Conservation (phyloP, 1,139 yeast genomes). For the Suhomyces panamericanus region DNA sequence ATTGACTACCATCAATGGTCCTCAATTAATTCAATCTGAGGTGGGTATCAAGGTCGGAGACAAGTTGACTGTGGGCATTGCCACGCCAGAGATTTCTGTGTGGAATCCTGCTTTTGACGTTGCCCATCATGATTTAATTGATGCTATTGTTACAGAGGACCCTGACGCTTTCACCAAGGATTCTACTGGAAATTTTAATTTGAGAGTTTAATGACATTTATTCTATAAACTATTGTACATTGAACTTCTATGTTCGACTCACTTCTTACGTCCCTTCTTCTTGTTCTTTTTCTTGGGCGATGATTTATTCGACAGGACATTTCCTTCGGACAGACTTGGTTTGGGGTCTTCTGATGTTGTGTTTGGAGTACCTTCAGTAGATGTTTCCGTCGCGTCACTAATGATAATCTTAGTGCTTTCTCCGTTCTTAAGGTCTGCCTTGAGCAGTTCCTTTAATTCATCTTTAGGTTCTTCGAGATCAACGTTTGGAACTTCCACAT, state of each 20-base stretch:
- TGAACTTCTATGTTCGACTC: neutral
- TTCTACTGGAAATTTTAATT: slow-evolving; percentile 44
- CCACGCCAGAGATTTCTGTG: slow-evolving; percentile 80
- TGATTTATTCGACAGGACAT: neutral
- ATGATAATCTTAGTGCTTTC: neutral
- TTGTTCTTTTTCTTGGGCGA: slow-evolving; percentile 4
- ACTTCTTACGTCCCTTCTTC: slow-evolving; percentile 6
- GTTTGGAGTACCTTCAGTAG: neutral
- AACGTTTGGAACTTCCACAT: too few relatives aligned
- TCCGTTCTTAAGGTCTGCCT: neutral
- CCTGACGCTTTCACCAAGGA: slow-evolving; percentile 53
- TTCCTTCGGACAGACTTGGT: neutral
- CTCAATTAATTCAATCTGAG: slow-evolving; percentile 33
- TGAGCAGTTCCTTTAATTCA: neutral
- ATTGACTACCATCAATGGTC: slow-evolving; percentile 76
- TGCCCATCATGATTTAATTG: slow-evolving; percentile 79
- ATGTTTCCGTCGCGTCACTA: neutral
- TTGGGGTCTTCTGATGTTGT: neutral
- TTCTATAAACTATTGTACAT: slow-evolving; percentile 1
- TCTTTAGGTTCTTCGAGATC: neutral
- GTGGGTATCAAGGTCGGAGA: slow-evolving; percentile 33
- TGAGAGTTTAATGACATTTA: slow-evolving; percentile 17
- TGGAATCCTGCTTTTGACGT: slow-evolving; percentile 99
- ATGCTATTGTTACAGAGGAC: slow-evolving; percentile 83
- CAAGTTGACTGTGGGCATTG: slow-evolving; percentile 64